phyloP scores from a whole-genome alignment of 2,329 filamentous ascomycete genomes.

The Phyllosticta capitalensis region DNA sequence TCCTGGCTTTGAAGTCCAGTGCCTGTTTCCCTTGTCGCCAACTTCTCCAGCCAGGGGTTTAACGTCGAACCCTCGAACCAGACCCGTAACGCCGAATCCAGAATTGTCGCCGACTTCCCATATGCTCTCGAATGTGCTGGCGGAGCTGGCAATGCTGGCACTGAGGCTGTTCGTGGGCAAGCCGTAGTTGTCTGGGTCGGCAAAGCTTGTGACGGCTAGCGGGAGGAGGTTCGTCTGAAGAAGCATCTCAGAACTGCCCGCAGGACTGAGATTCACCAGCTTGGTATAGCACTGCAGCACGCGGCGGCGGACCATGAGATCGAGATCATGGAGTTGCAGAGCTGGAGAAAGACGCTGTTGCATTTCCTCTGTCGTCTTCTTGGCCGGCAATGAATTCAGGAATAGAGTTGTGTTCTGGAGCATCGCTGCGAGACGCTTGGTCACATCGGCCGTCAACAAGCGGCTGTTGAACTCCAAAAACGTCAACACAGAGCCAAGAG shows the following conservation, averaged over 20 bases:
- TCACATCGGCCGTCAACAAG: constrained; percentile 85
- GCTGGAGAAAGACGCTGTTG: constrained; percentile 74
- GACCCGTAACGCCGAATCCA: constrained; percentile 83
- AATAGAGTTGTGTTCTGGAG: constrained; percentile 90
- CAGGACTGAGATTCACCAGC: constrained; percentile 77
- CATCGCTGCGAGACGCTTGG: constrained; percentile 86
- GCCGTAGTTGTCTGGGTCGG: constrained; percentile 81
- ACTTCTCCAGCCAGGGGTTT: constrained; percentile 56
- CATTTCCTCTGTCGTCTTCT: constrained; percentile 80
- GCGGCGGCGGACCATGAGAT: constrained; percentile 84
- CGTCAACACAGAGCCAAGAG: constrained; percentile 78
- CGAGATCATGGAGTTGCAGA: constrained; percentile 79
- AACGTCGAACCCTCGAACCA: constrained; percentile 69
- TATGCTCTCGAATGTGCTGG: constrained; percentile 81
- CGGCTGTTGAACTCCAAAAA: constrained; percentile 92
- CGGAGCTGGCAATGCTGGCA: constrained; percentile 81
- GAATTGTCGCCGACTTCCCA: constrained; percentile 95
- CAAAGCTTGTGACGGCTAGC: constrained; percentile 81
- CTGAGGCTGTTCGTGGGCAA: constrained; percentile 63
- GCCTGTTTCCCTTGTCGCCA: constrained; percentile 32
- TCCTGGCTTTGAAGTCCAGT: constrained; percentile 46
- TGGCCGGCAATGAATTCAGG: constrained; percentile 70
- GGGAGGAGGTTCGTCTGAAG: constrained; percentile 87
- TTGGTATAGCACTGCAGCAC: constrained; percentile 94
- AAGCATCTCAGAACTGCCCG: constrained; percentile 74